These are phyloP conservation scores for Epichloe hybrida DNA, from an alignment of 2,329 filamentous ascomycete species.

Conservation along the genomic window DNA sequence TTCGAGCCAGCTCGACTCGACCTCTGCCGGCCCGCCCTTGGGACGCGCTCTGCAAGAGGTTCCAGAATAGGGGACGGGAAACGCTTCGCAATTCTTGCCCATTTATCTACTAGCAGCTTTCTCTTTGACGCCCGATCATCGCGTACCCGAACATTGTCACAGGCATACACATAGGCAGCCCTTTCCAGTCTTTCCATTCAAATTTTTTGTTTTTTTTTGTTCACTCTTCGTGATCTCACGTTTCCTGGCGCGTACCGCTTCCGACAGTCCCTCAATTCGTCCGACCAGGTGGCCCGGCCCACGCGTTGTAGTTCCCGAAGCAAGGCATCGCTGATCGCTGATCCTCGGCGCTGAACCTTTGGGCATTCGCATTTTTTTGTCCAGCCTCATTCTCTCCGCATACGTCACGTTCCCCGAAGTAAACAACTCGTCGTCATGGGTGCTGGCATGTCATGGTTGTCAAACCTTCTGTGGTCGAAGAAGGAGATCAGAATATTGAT, in stretches of 20 bases:
- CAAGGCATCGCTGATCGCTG: background rate
- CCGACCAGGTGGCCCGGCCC: conserved; percentile 2
- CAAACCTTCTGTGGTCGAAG: conserved; percentile 70
- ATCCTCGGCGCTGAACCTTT: background rate
- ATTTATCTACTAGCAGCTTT: background rate
- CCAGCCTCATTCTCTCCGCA: background rate
- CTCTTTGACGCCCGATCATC: background rate
- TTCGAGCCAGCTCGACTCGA: background rate
- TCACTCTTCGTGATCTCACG: background rate
- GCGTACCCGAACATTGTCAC: background rate
- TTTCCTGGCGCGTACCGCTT: background rate
- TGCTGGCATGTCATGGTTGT: conserved; percentile 54
- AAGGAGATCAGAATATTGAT: conserved; percentile 98
- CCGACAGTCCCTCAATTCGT: background rate
- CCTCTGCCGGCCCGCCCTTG: background rate
- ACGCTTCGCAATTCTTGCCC: conserved; percentile 5
- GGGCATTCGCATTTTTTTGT: background rate
- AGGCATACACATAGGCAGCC: background rate
- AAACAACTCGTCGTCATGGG: conserved; percentile 37
- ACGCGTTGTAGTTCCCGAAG: background rate
- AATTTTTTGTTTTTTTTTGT: background rate
- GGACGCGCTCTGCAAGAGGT: background rate
- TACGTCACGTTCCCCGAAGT: background rate
- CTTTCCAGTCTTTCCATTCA: background rate
- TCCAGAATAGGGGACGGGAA: conserved; percentile 9